Evolutionary conservation across 2,329 filamentous ascomycete species (phyloP).

Genomic region (Pseudovirgaria hyperparasitica): DNA sequence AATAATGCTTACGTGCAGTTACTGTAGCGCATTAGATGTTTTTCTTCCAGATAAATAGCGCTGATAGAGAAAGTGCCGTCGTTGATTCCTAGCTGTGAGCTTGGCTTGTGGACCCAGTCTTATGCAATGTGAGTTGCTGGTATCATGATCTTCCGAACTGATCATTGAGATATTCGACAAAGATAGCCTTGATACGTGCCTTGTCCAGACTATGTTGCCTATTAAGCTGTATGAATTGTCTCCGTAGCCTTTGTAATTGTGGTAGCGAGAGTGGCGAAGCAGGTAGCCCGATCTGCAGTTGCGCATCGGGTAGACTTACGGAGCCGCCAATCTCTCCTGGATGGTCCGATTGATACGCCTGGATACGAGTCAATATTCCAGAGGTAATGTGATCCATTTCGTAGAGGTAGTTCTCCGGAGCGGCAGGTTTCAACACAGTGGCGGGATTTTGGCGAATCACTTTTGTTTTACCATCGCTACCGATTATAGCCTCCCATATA

Average conservation of each 20-base stretch:
- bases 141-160: constrained; percentile 21
- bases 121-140: background rate
- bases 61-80: too few species aligned
- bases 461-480: constrained; percentile 49
- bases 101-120: too few species aligned
- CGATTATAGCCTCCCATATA: constrained; percentile 61
- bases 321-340: constrained; percentile 47
- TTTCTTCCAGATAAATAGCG: too few species aligned
- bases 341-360: constrained; percentile 55
- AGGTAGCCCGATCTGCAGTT: constrained; percentile 52
- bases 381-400: constrained; percentile 69
- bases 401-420: constrained; percentile 60
- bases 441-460: constrained; percentile 61
- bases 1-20: too few species aligned
- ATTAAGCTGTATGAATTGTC: constrained; percentile 68
- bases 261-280: constrained; percentile 54
- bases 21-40: too few species aligned
- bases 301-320: constrained; percentile 41
- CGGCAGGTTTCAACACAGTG: constrained; percentile 54
- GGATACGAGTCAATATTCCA: constrained; percentile 56
- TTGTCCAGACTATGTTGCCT: constrained; percentile 44
- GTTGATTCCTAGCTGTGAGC: too few species aligned
- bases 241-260: constrained; percentile 62
- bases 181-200: constrained; percentile 22
- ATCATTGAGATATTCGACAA: constrained; percentile 26